These are phyloP conservation scores for Euphorbia lathyris DNA, from an alignment of 345 rosid genomes.

Conservation along the genomic window DNA sequence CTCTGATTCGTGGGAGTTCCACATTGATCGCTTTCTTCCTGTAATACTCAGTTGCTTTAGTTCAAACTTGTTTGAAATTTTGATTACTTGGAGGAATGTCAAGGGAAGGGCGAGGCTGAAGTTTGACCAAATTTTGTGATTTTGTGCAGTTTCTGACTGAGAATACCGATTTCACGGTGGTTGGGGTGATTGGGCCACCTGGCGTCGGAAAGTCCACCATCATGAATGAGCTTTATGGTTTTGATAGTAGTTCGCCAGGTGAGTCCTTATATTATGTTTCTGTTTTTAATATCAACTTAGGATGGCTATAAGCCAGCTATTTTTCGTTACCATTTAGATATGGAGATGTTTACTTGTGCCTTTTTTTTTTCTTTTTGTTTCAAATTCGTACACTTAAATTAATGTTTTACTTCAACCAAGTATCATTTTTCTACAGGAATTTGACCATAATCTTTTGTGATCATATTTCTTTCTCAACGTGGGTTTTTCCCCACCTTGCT, in stretches of 20 bases:
- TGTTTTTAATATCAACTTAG: neutral
- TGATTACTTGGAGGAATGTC: neutral
- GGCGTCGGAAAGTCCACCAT: slow-evolving; percentile 83
- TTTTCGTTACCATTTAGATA: neutral
- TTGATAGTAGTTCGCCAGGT: slow-evolving; percentile 71
- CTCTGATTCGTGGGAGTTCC: slow-evolving; percentile 86
- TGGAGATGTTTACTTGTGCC: neutral
- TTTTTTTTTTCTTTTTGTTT: neutral
- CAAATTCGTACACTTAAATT: neutral
- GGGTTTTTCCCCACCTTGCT: neutral
- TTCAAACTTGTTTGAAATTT: neutral
- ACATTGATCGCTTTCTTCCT: slow-evolving; percentile 80
- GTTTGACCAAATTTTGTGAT: neutral
- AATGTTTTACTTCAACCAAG: too few species aligned
- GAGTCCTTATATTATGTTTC: slow-evolving; percentile 11
- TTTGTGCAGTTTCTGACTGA: slow-evolving; percentile 68
- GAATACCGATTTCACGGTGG: slow-evolving; percentile 79
- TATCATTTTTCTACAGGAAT: too few species aligned
- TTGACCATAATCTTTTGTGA: neutral
- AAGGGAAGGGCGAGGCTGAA: neutral
- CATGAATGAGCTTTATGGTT: slow-evolving; percentile 78
- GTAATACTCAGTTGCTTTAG: slow-evolving; percentile 29
- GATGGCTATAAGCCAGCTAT: neutral
- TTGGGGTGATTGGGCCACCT: slow-evolving; percentile 73
- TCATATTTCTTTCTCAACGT: neutral